A percentile compares a stretch with the other conserved stretches of the same genome.
These are phyloP conservation scores for Diphasiastrum complanatum DNA, from an alignment of 83 land plant species.

Conservation along the genomic window DNA sequence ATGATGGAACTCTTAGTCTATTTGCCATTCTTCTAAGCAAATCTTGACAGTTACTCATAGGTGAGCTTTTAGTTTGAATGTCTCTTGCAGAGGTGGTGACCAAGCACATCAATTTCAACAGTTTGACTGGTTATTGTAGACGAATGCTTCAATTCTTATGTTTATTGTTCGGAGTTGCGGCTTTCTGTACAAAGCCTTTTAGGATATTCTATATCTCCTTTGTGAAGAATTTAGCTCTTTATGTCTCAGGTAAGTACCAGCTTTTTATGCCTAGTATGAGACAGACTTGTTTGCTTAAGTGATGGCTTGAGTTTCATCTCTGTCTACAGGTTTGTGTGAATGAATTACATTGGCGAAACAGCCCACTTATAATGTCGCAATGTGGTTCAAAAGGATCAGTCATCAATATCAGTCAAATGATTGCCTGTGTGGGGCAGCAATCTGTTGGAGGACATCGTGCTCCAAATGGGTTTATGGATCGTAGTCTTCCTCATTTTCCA, in stretches of 20 bases:
- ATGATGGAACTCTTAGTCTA: too few relatives aligned
- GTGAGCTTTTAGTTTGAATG: too few relatives aligned
- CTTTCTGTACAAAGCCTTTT: too few relatives aligned
- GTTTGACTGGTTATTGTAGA: background rate
- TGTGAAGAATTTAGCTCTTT: too few relatives aligned
- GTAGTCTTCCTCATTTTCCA: constrained; percentile 87
- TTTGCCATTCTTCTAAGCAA: too few relatives aligned
- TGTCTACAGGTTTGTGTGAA: constrained; percentile 58
- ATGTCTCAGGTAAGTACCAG: background rate
- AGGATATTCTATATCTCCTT: too few relatives aligned
- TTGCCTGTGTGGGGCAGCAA: constrained; percentile 97
- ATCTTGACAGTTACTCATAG: too few relatives aligned
- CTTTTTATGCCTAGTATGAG: background rate
- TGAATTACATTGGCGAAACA: constrained; percentile 82
- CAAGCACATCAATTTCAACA: too few relatives aligned
- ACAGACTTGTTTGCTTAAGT: background rate
- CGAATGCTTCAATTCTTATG: background rate
- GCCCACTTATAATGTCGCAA: constrained; percentile 92
- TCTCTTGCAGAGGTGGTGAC: too few relatives aligned
- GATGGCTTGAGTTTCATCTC: background rate
- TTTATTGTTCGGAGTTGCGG: too few relatives aligned
- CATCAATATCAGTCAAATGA: constrained; percentile 91
- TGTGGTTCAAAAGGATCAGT: constrained; percentile 97
- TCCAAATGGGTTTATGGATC: constrained; percentile 89
- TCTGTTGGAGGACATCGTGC: constrained; percentile 90